phyloP scores from a whole-genome alignment of 768 basidiomycete genomes.

The Lentinula detonsa region DNA sequence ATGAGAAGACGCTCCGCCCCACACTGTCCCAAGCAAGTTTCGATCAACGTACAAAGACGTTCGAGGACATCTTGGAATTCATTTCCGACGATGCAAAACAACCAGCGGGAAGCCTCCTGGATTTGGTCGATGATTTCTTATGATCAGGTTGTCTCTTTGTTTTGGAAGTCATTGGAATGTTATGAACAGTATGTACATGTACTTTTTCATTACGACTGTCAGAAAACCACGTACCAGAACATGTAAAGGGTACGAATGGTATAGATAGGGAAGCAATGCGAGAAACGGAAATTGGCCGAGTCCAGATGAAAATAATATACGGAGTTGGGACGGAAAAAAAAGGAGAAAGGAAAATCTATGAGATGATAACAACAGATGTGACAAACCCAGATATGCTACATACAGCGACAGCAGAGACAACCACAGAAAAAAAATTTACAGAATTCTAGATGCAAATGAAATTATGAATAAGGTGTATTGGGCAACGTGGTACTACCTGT shows the following conservation, averaged over 20 bases:
- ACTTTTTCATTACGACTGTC: neutral
- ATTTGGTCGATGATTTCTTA: constrained; percentile 41
- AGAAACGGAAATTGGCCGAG: neutral
- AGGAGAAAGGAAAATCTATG: neutral
- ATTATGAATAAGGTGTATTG: neutral
- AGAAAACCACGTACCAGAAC: neutral
- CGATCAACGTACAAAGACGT: constrained; percentile 61
- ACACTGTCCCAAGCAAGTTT: constrained; percentile 43
- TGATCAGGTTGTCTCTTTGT: neutral
- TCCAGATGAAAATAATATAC: neutral
- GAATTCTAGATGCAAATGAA: neutral
- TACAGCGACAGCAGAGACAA: neutral
- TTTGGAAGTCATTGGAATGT: no score
- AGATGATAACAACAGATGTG: neutral
- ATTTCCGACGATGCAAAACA: constrained; percentile 61
- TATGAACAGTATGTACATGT: neutral
- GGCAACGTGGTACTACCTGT: neutral
- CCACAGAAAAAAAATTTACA: neutral
- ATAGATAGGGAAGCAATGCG: neutral
- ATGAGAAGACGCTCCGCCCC: constrained; percentile 13
- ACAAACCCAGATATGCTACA: neutral
- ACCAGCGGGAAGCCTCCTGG: constrained; percentile 56
- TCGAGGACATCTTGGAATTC: constrained; percentile 61
- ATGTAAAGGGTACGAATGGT: neutral
- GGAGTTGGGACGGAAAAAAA: neutral